Evolutionary conservation across 2,329 filamentous ascomycete species (phyloP), one percentile per base, ranked within the genome.

Genomic region (Diaporthe ampelina): DNA sequence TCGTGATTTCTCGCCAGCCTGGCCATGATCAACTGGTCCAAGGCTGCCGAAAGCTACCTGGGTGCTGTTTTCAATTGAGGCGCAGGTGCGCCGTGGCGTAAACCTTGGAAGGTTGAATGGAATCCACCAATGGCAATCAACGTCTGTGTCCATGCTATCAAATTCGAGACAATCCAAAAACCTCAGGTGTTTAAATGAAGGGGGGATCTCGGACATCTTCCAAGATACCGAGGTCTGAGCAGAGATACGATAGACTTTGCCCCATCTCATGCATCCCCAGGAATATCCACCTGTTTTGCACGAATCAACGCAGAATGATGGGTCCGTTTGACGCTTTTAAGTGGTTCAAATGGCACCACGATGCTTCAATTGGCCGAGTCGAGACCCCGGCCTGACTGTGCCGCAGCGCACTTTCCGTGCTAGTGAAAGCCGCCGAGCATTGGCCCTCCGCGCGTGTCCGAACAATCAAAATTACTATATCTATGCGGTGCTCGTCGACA

Each of bases 381-480:
- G 40, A 21, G 24, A 63, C 58, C 37, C 58, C 45, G 40, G 58
- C 37, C 58, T 45, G 37, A 29, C 58, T 45, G 58, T 45, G 58
- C 58, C 37, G 58, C 58, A 63, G 58, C 58, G 29, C 24, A 45
- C 58, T 63, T 45, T 63, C 58, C 24, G 58, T 45, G 24, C 8
- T 63, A 45, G 40, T 63, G n/a, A 11, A 45, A 63, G 58, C 58
- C 24, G 58, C 58, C 58, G 58, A 63, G 58, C 37, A 45, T 29
- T 63, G 4, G 37, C 37, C 58, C 58, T 21, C 37, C 3, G 13
- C 52, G 17, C 21, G 40, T 57, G 29, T 37, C 35, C 13, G 57
- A 43, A 63, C 24, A 45, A 29, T 19, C 37, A 13, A 40, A n/a
- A 45, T 15, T 15, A 17, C 29, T 29, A 32, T 24, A 45, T 63